Evolutionary conservation across 768 basidiomycete genomes (phyloP).

Genomic region (Rhizopogon sp.): DNA sequence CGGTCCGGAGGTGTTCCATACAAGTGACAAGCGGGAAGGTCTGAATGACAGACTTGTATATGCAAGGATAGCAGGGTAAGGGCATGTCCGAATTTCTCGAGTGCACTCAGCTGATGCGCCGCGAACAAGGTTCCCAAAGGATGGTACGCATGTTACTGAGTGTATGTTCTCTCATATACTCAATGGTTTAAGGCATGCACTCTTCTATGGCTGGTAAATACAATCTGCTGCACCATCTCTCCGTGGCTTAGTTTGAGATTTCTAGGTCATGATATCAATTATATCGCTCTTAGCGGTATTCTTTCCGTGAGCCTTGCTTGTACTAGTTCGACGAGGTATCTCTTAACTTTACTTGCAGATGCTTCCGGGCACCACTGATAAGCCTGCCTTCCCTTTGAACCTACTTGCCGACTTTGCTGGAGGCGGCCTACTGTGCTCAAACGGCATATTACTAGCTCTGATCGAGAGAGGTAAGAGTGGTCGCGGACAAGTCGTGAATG

Average conservation of each 20-base stretch:
- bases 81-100: slow-evolving; percentile 1
- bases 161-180: slow-evolving; percentile 5
- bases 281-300: slow-evolving; percentile 73
- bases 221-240: not conserved
- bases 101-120: not conserved
- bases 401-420: slow-evolving; percentile 81
- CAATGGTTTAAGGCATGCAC: slow-evolving; percentile 47
- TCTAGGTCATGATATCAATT: slow-evolving; percentile 80
- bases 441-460: slow-evolving; percentile 72
- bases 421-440: slow-evolving; percentile 66
- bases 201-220: slow-evolving; percentile 71
- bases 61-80: slow-evolving; percentile 73
- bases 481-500: slow-evolving; percentile 67
- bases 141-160: slow-evolving; percentile 35
- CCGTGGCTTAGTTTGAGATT: not conserved
- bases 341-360: slow-evolving; percentile 35
- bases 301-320: slow-evolving; percentile 45
- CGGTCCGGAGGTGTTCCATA: slow-evolving; percentile 71
- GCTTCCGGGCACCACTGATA: slow-evolving; percentile 58
- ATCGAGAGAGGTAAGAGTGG: slow-evolving; percentile 62
- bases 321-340: not conserved
- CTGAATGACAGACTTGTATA: slow-evolving; percentile 64
- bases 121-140: slow-evolving; percentile 49
- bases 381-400: slow-evolving; percentile 71
- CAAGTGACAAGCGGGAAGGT: slow-evolving; percentile 36